Conservation (phyloP, 148 eudicot genomes). For the Vaccinium corymbosum region DNA sequence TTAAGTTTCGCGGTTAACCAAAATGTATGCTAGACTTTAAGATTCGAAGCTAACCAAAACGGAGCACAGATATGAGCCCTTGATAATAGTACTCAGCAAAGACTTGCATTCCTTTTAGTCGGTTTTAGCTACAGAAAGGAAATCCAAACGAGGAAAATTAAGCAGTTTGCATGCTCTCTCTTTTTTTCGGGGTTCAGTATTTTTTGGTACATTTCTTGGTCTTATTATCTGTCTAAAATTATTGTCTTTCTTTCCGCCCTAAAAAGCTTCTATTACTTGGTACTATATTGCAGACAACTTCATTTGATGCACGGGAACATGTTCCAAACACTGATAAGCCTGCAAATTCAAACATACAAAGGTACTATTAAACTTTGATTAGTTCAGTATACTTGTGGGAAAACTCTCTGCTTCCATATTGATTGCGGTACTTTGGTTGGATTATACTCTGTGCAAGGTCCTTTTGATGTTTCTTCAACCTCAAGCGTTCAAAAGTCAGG, state of each 20-base stretch:
- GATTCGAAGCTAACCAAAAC: background rate
- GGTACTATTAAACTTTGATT: background rate
- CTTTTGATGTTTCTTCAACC: background rate
- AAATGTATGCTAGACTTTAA: background rate
- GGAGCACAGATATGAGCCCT: background rate
- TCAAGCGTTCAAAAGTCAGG: background rate
- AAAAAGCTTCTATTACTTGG: background rate
- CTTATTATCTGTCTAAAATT: background rate
- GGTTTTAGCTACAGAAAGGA: background rate
- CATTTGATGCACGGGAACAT: background rate
- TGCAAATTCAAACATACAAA: background rate
- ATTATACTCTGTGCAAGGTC: background rate
- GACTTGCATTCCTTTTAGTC: background rate
- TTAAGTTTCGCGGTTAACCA: background rate
- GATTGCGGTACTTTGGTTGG: background rate
- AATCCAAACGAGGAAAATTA: background rate
- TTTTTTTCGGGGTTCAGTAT: background rate
- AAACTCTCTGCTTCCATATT: no score
- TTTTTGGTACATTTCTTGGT: background rate
- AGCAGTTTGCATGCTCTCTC: background rate
- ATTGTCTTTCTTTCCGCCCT: background rate
- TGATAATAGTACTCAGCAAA: background rate
- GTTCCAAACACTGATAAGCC: background rate
- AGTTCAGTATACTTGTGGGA: background rate
- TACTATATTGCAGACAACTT: conserved; percentile 5